Conservation (phyloP, 345 rosid genomes). For the Camelina sativa region DNA sequence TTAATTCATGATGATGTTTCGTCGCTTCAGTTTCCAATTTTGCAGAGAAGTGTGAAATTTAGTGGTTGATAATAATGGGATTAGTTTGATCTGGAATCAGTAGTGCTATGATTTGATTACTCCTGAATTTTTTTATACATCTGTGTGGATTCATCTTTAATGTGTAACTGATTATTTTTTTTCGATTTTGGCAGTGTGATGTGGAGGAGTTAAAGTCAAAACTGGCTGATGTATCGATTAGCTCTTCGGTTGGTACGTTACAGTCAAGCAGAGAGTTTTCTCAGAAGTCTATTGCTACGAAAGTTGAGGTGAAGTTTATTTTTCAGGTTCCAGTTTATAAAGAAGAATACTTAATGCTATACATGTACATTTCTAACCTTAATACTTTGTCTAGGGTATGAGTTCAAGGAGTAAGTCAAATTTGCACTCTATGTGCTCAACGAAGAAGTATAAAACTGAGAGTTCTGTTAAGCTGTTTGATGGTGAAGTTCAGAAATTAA, state of each 20-base stretch:
- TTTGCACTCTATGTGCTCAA: slow-evolving; percentile 57
- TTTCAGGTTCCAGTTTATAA: neutral
- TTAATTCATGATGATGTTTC: neutral
- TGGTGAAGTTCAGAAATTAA: slow-evolving; percentile 74
- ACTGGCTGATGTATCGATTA: slow-evolving; percentile 50
- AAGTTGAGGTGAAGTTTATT: slow-evolving; percentile 54
- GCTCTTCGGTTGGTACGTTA: slow-evolving; percentile 53
- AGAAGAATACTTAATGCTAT: neutral
- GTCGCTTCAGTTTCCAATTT: slow-evolving; percentile 6
- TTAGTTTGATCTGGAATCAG: slow-evolving; percentile 17
- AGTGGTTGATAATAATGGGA: neutral
- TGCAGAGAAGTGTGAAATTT: neutral
- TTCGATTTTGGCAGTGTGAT: slow-evolving; percentile 57
- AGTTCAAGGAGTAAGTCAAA: slow-evolving; percentile 71
- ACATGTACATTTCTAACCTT: slow-evolving; percentile 18
- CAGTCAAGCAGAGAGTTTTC: slow-evolving; percentile 56
- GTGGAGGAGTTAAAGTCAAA: slow-evolving; percentile 65
- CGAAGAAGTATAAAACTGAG: slow-evolving; percentile 60
- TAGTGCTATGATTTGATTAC: neutral
- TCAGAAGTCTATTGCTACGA: slow-evolving; percentile 61
- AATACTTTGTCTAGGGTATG: slow-evolving; percentile 51
- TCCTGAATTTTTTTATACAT: neutral
- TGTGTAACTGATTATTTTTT: slow-evolving; percentile 6
- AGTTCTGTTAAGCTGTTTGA: slow-evolving; percentile 52
- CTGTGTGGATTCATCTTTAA: neutral